Percentiles rank a stretch among this genome's conserved stretches.
These are phyloP conservation scores for Boechera stricta DNA, from an alignment of 345 rosid species.

Conservation along the genomic window DNA sequence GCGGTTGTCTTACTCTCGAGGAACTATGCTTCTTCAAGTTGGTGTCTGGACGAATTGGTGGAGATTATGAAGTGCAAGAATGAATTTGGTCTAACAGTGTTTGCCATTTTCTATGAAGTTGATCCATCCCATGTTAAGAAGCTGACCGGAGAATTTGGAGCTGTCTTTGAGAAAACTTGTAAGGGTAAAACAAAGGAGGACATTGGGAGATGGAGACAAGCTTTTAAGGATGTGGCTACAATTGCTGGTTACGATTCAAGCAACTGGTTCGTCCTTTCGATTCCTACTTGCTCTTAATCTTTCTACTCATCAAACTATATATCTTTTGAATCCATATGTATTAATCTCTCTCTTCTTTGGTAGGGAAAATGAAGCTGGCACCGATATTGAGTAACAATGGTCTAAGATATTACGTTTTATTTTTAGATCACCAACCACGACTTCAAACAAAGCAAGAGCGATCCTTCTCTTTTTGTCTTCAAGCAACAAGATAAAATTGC, in stretches of 20 bases:
- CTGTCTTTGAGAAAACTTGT: not conserved
- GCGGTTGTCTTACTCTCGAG: not conserved
- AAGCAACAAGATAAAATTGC: no score
- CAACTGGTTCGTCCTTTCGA: not conserved
- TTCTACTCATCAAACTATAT: not conserved
- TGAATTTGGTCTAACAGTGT: not conserved
- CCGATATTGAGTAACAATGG: no score
- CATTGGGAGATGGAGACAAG: not conserved
- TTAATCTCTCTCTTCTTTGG: not conserved
- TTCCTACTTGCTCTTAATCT: not conserved
- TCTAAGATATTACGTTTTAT: no score
- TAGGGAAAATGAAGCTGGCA: not conserved
- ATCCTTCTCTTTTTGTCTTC: no score
- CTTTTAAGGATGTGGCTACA: not conserved
- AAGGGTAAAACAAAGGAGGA: not conserved
- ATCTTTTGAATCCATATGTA: not conserved
- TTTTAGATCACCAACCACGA: no score
- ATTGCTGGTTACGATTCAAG: not conserved
- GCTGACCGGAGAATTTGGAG: not conserved
- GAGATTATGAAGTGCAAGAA: not conserved
- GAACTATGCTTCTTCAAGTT: not conserved
- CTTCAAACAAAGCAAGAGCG: no score
- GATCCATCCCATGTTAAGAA: conserved; percentile 1
- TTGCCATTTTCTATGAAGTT: not conserved
- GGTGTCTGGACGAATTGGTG: not conserved